Conservation (phyloP, 78 protist species). For the Dictyostelium brefeldianum region DNA sequence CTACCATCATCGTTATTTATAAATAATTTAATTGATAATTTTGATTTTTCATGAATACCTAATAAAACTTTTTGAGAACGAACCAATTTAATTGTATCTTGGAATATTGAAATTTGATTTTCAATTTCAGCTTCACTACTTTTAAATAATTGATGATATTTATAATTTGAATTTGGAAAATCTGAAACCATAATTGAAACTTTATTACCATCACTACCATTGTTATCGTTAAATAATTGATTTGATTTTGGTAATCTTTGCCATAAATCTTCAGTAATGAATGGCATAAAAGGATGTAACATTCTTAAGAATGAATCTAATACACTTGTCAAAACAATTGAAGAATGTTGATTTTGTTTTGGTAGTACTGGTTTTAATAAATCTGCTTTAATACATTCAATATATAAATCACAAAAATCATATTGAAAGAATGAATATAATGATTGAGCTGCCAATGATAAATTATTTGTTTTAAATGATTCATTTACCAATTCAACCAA, state of each 20-base stretch:
- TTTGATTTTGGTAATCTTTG: conserved; percentile 84
- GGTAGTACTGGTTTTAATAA: conserved; percentile 2
- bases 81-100: not conserved
- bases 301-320: conserved; percentile 81
- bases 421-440: conserved; percentile 70
- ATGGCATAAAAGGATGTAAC: conserved; percentile 99
- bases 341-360: conserved; percentile 71
- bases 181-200: conserved; percentile 87
- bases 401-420: conserved; percentile 96
- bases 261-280: conserved; percentile 97
- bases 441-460: conserved; percentile 49
- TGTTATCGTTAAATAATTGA: not conserved
- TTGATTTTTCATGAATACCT: conserved; percentile 24
- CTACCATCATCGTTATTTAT: not conserved
- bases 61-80: conserved; percentile 18
- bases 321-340: conserved; percentile 90
- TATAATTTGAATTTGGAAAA: conserved; percentile 76
- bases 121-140: not conserved
- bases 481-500: conserved; percentile 82
- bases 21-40: conserved; percentile 1
- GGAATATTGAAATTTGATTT: not conserved
- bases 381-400: conserved; percentile 92
- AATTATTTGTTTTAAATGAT: conserved; percentile 42
- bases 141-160: conserved; percentile 7
- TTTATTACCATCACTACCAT: no score